A percentile compares a stretch with the other conserved stretches of the same genome.
These are phyloP conservation scores for Plantago coronopus DNA, from an alignment of 305 asterid genomes.

Conservation along the genomic window DNA sequence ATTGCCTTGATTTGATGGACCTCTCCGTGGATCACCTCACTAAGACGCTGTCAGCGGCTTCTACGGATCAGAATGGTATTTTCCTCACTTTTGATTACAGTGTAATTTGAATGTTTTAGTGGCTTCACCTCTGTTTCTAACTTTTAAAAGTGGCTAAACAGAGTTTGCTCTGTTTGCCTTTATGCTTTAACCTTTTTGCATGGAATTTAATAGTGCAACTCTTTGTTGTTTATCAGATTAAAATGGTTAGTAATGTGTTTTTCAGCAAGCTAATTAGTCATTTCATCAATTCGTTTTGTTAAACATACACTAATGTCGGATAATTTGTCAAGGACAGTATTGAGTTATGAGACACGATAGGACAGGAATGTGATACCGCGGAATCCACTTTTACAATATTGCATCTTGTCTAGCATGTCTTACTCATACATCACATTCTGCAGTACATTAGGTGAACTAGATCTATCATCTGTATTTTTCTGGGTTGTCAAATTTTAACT, in stretches of 20 bases:
- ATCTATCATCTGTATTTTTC: not conserved
- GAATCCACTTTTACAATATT: not conserved
- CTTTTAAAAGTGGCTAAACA: no score
- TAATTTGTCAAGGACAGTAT: no score
- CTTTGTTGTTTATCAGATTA: no score
- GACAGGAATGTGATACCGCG: not conserved
- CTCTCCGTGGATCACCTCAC: conserved; percentile 40
- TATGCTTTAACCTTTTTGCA: not conserved
- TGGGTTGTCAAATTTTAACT: not conserved
- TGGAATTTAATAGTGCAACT: not conserved
- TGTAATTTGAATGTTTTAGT: not conserved
- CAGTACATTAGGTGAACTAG: not conserved
- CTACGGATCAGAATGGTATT: conserved; percentile 32
- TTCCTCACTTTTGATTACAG: not conserved
- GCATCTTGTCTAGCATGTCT: no score
- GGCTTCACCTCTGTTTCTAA: not conserved
- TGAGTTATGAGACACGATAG: not conserved
- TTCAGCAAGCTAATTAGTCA: no score
- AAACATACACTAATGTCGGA: no score
- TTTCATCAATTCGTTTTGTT: no score
- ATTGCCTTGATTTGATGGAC: conserved; percentile 60
- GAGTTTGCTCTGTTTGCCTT: not conserved
- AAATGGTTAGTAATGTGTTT: no score
- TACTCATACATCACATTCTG: conserved; percentile 1
- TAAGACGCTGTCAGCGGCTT: conserved; percentile 34